Evolutionary conservation across 257 asterid genomes (phyloP).

Genomic region (Penstemon eatonii): DNA sequence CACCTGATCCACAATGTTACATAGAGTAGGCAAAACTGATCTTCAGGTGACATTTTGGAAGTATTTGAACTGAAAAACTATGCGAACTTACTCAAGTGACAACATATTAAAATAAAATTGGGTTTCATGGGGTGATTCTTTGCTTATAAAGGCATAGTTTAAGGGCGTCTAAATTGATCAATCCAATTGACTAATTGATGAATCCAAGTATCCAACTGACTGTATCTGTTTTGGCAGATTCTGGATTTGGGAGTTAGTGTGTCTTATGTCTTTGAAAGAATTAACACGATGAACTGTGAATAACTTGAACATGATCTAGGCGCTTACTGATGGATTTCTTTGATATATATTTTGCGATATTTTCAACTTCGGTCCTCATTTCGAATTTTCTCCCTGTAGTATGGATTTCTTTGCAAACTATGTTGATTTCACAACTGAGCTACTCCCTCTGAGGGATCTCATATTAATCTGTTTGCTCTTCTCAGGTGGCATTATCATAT

Average conservation of each 20-base stretch:
- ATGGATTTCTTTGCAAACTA: conserved; percentile 1
- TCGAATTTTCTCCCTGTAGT: neutral
- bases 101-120: neutral
- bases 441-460: conserved; percentile 26
- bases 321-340: conserved; percentile 11
- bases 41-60: conserved; percentile 2
- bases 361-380: neutral
- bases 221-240: conserved; percentile 11
- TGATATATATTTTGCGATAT: conserved; percentile 5
- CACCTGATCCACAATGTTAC: neutral
- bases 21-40: neutral
- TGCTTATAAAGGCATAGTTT: neutral
- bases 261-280: neutral
- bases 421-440: conserved; percentile 15
- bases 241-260: neutral
- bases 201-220: neutral
- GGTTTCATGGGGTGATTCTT: neutral
- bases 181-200: too few species aligned
- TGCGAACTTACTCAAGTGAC: neutral
- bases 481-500: conserved; percentile 76
- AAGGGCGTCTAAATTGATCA: neutral
- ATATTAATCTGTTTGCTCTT: conserved; percentile 29
- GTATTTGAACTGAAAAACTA: neutral
- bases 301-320: conserved; percentile 12
- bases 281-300: neutral